Evolutionary conservation across 345 rosid species (phyloP).

Genomic region (Pistacia integerrima): DNA sequence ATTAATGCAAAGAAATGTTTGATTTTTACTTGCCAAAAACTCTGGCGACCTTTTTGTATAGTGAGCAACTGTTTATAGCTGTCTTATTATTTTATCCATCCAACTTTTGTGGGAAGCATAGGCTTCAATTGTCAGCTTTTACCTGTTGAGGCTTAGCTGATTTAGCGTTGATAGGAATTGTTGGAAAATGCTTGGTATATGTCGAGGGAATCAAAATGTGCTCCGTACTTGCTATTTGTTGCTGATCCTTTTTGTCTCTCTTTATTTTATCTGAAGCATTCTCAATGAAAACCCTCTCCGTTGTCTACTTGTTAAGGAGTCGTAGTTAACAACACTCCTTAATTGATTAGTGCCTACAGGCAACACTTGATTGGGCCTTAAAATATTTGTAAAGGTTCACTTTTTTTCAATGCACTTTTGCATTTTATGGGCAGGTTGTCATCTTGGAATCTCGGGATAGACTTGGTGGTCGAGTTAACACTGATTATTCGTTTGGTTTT

Average conservation of each 20-base stretch:
- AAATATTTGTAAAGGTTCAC: background rate
- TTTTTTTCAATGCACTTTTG: slow-evolving; percentile 1
- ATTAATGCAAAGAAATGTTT: background rate
- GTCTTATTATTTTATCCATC: background rate
- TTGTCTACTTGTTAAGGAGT: background rate
- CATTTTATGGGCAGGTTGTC: slow-evolving; percentile 50
- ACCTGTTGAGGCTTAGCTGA: background rate
- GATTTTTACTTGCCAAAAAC: background rate
- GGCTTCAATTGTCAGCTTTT: background rate
- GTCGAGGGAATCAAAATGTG: background rate
- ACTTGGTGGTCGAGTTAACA: slow-evolving; percentile 83
- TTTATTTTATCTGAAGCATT: background rate
- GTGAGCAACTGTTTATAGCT: background rate
- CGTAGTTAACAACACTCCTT: background rate
- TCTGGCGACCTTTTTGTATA: background rate
- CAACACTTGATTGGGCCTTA: background rate
- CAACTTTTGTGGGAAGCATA: background rate
- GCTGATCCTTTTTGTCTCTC: background rate
- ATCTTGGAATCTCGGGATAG: slow-evolving; percentile 87
- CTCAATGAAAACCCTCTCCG: background rate
- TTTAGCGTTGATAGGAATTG: background rate
- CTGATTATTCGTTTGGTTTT: slow-evolving; percentile 85
- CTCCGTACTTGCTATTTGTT: background rate
- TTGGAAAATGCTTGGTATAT: background rate
- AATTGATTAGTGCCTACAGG: background rate